Percentiles rank a stretch among this genome's conserved stretches.
These are phyloP conservation scores for Gryganskiella cystojenkinii DNA, from an alignment of 192 early-diverging fungal genomes.

Conservation along the genomic window DNA sequence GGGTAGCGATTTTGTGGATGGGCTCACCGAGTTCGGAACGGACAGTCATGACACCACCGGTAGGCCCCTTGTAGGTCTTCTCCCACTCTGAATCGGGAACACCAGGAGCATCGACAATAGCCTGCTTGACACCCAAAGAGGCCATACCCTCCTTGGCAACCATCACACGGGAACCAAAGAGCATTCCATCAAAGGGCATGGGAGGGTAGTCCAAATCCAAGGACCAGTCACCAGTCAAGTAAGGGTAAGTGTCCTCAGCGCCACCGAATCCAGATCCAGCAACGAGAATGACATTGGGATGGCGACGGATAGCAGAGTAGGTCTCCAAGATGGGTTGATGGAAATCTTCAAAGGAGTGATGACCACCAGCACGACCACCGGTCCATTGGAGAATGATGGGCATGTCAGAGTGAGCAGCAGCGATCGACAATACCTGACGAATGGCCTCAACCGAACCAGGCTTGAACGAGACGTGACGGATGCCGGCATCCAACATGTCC, in stretches of 20 bases:
- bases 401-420: slow-evolving; percentile 82
- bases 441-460: slow-evolving; percentile 84
- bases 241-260: slow-evolving; percentile 85
- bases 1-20: slow-evolving; percentile 92
- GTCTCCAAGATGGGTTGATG: slow-evolving; percentile 91
- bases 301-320: slow-evolving; percentile 85
- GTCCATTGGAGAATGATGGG: slow-evolving; percentile 96
- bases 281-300: slow-evolving; percentile 84
- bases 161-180: slow-evolving; percentile 98
- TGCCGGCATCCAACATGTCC: slow-evolving; percentile 76
- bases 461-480: slow-evolving; percentile 90
- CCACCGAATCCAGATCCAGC: slow-evolving; percentile 95
- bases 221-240: slow-evolving; percentile 95
- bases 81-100: slow-evolving; percentile 86
- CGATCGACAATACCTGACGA: slow-evolving; percentile 85
- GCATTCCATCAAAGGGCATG: slow-evolving; percentile 96
- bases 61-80: slow-evolving; percentile 79
- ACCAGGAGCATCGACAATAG: slow-evolving; percentile 87
- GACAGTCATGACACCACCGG: slow-evolving; percentile 86
- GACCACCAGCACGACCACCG: slow-evolving; percentile 94
- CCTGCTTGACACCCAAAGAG: slow-evolving; percentile 82
- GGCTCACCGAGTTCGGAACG: slow-evolving; percentile 93
- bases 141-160: slow-evolving; percentile 89
- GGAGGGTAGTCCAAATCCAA: slow-evolving; percentile 79
- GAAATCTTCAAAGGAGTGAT: slow-evolving; percentile 97